These are phyloP conservation scores for Fusarium verticillioides DNA, from an alignment of 2,329 filamentous ascomycete genomes.

Conservation along the genomic window DNA sequence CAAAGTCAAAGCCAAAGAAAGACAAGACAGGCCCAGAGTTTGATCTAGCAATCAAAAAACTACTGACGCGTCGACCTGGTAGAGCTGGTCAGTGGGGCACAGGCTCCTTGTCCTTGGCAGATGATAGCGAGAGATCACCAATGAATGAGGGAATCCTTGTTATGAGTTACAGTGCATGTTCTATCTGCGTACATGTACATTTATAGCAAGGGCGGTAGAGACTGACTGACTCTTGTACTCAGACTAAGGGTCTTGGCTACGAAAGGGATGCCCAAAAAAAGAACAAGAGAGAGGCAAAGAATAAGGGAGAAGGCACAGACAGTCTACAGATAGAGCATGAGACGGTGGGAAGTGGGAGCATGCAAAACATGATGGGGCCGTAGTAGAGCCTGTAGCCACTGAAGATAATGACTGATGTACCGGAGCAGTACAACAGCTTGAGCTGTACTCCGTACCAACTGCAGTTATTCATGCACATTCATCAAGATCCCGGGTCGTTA, in stretches of 20 bases:
- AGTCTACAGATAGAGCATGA: background rate
- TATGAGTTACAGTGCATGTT: background rate
- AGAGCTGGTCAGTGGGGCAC: constrained; percentile 39
- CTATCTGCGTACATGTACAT: background rate
- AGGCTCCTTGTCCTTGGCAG: constrained; percentile 15
- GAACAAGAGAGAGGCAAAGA: constrained; percentile 5
- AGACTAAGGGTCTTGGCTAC: constrained; percentile 19
- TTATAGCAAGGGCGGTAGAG: constrained; percentile 8
- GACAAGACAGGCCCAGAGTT: constrained; percentile 17
- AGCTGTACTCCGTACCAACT: background rate
- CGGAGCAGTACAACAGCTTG: background rate
- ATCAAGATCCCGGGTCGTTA: constrained; percentile 17
- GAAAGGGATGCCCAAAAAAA: constrained; percentile 7
- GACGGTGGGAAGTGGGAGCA: constrained; percentile 22
- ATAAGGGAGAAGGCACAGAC: background rate
- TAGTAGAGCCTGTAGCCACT: constrained; percentile 1
- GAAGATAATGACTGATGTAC: constrained; percentile 11
- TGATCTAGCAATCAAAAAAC: constrained; percentile 23
- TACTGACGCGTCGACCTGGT: constrained; percentile 41
- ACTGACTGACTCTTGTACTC: constrained; percentile 17
- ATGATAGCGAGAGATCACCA: constrained; percentile 27
- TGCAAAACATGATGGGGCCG: constrained; percentile 7
- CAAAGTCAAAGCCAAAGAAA: constrained; percentile 2
- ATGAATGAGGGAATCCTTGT: constrained; percentile 1
- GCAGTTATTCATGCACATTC: constrained; percentile 14